A percentile compares a stretch with the other conserved stretches of the same genome.
These are phyloP conservation scores for Paecilomyces niveus DNA, from an alignment of 2,329 filamentous ascomycete species.

Conservation along the genomic window DNA sequence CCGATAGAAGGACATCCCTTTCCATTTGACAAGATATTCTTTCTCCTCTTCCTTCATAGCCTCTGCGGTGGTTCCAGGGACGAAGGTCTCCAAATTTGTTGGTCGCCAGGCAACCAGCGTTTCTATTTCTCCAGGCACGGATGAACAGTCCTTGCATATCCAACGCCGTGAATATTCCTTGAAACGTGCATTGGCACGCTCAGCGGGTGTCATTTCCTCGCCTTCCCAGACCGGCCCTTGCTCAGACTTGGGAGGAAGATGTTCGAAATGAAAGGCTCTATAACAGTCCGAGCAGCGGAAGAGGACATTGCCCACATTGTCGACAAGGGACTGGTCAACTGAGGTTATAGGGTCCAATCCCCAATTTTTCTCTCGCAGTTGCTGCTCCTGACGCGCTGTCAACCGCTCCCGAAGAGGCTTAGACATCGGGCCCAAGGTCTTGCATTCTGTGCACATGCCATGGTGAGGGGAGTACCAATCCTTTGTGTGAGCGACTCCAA, in stretches of 20 bases:
- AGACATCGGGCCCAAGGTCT: conserved; percentile 60
- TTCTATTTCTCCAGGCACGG: conserved; percentile 60
- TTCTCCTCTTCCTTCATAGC: conserved; percentile 68
- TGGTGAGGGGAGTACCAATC: conserved; percentile 64
- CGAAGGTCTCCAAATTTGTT: conserved; percentile 49
- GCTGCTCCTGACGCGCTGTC: conserved; percentile 74
- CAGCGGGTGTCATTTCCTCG: conserved; percentile 4
- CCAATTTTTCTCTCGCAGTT: conserved; percentile 68
- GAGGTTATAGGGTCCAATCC: conserved; percentile 68
- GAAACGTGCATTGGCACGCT: conserved; percentile 54
- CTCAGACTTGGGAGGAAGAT: conserved; percentile 54
- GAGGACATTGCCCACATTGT: conserved; percentile 68
- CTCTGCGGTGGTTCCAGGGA: conserved; percentile 45
- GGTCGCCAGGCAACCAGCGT: conserved; percentile 87
- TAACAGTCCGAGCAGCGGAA: conserved; percentile 77
- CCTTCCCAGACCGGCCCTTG: conserved; percentile 1
- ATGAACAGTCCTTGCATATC: conserved; percentile 71
- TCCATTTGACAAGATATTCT: conserved; percentile 90
- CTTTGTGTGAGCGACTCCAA: conserved; percentile 61
- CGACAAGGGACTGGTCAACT: conserved; percentile 58
- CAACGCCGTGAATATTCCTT: conserved; percentile 68
- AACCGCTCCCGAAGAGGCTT: conserved; percentile 65
- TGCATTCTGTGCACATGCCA: conserved; percentile 65
- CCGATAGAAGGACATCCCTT: conserved; percentile 69
- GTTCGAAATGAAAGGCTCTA: conserved; percentile 75